A percentile compares a stretch with the other conserved stretches of the same genome.
Conservation (phyloP, 2,329 filamentous ascomycete species). For the Escovopsis sp. region DNA sequence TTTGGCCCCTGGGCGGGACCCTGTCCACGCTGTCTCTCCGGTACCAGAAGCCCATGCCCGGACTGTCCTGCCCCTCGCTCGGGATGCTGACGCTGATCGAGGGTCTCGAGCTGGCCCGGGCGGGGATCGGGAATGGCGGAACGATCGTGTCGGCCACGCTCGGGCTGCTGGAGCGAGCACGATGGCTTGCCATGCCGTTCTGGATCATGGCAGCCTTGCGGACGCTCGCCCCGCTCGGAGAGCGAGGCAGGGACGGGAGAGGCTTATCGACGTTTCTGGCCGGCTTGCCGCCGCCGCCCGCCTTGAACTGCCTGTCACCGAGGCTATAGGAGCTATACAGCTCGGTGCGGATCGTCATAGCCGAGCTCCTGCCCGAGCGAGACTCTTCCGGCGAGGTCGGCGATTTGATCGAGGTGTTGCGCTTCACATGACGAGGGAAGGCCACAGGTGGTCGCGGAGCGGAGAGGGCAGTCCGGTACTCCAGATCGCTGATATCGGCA, state of each 20-base stretch:
- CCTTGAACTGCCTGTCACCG: constrained; percentile 16
- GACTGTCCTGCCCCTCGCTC: constrained; percentile 54
- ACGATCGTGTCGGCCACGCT: constrained; percentile 44
- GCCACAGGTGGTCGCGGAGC: constrained; percentile 40
- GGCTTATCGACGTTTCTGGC: constrained; percentile 25
- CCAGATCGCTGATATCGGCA: constrained; percentile 47
- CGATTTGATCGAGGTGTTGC: constrained; percentile 23
- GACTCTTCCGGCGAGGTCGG: constrained; percentile 30
- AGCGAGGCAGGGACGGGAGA: constrained; percentile 13
- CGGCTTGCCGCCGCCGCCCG: constrained; percentile 16
- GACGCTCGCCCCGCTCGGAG: constrained; percentile 36
- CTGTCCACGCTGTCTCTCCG: constrained; percentile 33
- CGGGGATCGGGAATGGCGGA: constrained; percentile 87
- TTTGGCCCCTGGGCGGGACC: constrained; percentile 43
- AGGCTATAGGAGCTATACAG: constrained; percentile 30
- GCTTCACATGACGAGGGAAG: constrained; percentile 24
- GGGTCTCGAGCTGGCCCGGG: constrained; percentile 70
- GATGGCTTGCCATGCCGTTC: constrained; percentile 58
- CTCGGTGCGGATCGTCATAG: constrained; percentile 26
- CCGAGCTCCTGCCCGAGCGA: constrained; percentile 12
- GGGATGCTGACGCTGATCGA: constrained; percentile 48
- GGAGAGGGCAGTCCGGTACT: constrained; percentile 51
- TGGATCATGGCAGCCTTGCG: constrained; percentile 69
- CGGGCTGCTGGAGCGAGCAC: constrained; percentile 47
- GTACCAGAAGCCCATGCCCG: constrained; percentile 41